These are phyloP conservation scores for Candida verbasci DNA, from an alignment of 805 yeast genomes.

Conservation along the genomic window DNA sequence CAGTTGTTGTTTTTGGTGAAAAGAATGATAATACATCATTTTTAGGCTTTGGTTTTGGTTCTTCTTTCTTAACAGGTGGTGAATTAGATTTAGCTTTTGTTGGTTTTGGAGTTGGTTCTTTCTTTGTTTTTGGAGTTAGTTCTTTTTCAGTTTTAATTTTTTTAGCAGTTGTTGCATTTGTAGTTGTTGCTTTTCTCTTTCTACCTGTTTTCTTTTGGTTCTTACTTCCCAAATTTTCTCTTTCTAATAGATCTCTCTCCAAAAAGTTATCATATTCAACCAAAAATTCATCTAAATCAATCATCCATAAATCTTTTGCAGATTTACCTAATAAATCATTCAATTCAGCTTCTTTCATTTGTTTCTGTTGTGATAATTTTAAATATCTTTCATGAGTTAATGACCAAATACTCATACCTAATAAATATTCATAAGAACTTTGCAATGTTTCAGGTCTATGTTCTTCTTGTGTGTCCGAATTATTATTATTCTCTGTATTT, in stretches of 20 bases:
- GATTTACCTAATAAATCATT: constrained; percentile 58
- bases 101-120: constrained; percentile 8
- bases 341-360: constrained; percentile 68
- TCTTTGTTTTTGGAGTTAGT: no score
- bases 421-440: constrained; percentile 76
- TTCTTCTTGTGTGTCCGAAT: constrained; percentile 24
- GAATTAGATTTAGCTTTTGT: constrained; percentile 4
- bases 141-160: constrained; percentile 8
- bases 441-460: constrained; percentile 50
- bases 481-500: constrained; percentile 7
- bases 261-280: constrained; percentile 65
- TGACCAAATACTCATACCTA: constrained; percentile 93
- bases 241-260: constrained; percentile 56
- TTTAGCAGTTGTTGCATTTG: constrained; percentile 5
- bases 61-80: constrained; percentile 2
- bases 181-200: constrained; percentile 10
- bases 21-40: constrained; percentile 21
- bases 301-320: constrained; percentile 86
- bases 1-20: constrained; percentile 11
- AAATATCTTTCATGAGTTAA: constrained; percentile 87
- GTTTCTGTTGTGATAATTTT: constrained; percentile 67
- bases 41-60: constrained; percentile 9
- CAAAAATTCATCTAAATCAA: constrained; percentile 73
- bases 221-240: constrained; percentile 47
- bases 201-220: constrained; percentile 36